Conservation (phyloP, 768 basidiomycete species). For the Mycena capillaripes region DNA sequence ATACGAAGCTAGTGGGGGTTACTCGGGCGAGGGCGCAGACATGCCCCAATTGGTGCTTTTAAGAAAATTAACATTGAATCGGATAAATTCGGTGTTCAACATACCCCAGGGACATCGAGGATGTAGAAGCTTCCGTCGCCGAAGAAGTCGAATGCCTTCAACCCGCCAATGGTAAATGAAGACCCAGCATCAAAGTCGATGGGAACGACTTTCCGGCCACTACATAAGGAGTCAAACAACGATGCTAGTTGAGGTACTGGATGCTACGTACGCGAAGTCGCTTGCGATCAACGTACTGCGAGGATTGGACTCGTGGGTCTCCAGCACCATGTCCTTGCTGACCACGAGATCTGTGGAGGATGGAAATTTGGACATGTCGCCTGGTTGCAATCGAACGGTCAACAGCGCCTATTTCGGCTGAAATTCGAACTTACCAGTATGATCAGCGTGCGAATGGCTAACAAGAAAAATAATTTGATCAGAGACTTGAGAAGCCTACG, state of each 20-base stretch:
- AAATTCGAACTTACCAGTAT: conserved; percentile 11
- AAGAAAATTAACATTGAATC: neutral
- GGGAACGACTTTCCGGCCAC: conserved; percentile 7
- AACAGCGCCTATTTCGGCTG: neutral
- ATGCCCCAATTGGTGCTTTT: conserved; percentile 37
- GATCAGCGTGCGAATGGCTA: conserved; percentile 24
- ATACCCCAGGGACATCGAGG: conserved; percentile 33
- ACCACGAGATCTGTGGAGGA: conserved; percentile 28
- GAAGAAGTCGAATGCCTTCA: conserved; percentile 34
- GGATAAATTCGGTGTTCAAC: neutral
- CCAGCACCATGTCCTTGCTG: neutral
- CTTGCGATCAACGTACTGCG: neutral
- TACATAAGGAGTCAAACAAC: neutral
- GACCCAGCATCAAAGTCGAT: conserved; percentile 18
- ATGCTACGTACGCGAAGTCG: conserved; percentile 22
- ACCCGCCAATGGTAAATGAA: conserved; percentile 7
- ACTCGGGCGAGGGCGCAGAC: conserved; percentile 37
- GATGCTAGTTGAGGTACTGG: neutral
- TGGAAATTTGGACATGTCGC: conserved; percentile 33
- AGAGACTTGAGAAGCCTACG: neutral
- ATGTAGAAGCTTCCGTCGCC: conserved; percentile 34
- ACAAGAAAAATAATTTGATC: neutral
- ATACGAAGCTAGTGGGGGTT: conserved; percentile 32
- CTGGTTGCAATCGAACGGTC: neutral
- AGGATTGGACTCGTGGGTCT: conserved; percentile 13